Percentiles rank a stretch among this genome's conserved stretches.
Conservation (phyloP, 805 yeast genomes). For the Yarrowia deformans region DNA sequence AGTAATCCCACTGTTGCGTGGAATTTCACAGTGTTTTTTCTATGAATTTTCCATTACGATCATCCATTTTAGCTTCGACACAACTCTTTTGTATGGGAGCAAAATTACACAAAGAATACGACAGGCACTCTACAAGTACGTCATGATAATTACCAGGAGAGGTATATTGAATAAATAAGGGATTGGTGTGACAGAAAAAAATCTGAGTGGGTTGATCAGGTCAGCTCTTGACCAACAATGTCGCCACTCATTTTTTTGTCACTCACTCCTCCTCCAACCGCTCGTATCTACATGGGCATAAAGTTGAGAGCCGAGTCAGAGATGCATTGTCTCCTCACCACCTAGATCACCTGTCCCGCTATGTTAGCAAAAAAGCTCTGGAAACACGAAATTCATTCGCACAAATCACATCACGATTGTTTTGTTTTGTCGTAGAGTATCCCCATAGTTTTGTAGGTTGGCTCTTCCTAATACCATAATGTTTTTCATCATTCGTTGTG, state of each 20-base stretch:
- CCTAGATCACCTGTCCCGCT: neutral
- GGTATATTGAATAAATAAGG: neutral
- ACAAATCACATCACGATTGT: constrained; percentile 29
- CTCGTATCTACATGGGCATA: constrained; percentile 5
- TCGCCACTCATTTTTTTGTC: too few relatives aligned
- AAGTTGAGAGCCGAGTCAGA: constrained; percentile 26
- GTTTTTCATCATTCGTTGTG: constrained; percentile 34
- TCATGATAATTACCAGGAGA: neutral
- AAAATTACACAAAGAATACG: too few relatives aligned
- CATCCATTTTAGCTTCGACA: neutral
- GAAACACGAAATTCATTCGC: neutral
- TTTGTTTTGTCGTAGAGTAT: constrained; percentile 32
- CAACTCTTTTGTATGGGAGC: too few relatives aligned
- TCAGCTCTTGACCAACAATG: too few relatives aligned
- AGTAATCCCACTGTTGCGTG: too few relatives aligned
- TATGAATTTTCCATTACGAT: too few relatives aligned
- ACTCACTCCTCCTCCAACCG: too few relatives aligned
- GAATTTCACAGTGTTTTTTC: too few relatives aligned
- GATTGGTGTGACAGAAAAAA: too few relatives aligned
- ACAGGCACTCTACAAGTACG: too few relatives aligned
- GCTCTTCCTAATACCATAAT: constrained; percentile 37
- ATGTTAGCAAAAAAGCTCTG: neutral
- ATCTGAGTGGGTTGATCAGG: too few relatives aligned
- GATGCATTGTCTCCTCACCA: constrained; percentile 14
- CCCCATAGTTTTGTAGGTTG: constrained; percentile 38